Evolutionary conservation across 2,329 filamentous ascomycete genomes (phyloP), one percentile per base, ranked within the genome.

Genomic region (Nannizzia gypsea): DNA sequence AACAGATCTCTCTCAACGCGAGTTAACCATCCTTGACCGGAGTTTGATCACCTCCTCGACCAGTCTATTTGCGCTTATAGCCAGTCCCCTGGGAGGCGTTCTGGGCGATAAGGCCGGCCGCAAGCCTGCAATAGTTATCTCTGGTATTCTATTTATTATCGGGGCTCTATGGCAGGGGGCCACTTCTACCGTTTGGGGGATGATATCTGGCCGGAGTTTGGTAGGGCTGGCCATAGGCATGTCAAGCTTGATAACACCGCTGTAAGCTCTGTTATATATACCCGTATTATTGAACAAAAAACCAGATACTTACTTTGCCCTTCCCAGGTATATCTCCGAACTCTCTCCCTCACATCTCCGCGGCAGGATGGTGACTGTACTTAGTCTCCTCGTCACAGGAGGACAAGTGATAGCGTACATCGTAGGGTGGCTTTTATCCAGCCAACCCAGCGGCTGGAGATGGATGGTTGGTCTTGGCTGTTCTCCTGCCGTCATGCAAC

Each of bases 381-480:
- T 89, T 61, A 84, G 87, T 26, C 76, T 96, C 22, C 90, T 95
- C 66, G 86, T 96, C 60, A 96, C 91, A 0, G 78, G 88, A 9
- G 92, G 92, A 0, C 91, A 96, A 73, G 88, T 96, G 1, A 82
- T 95, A 20, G 91, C 92, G 1, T 96, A 96, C 72, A 70, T 95
- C 1, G 75, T 90, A 5, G 92, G 92, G 1, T 96, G 88, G 87
- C 72, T 79, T 0, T 86, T 95, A 59, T 78, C 77, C 54, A 80
- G 83, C 4, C 79, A 81, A 6, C 62, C 66, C 6, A 81, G 80
- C 11, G 89, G 87, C 1, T 97, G 92, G 91, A 80, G 90, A 56
- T 95, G 88, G 85, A 91, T 96, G 82, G 90, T 96, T 0, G 91
- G 91, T 0, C 73, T 96, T 0, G 92, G 91, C 0, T 88, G 88